Evolutionary conservation across 345 rosid species (phyloP).

Genomic region (Eucalyptus cloeziana): DNA sequence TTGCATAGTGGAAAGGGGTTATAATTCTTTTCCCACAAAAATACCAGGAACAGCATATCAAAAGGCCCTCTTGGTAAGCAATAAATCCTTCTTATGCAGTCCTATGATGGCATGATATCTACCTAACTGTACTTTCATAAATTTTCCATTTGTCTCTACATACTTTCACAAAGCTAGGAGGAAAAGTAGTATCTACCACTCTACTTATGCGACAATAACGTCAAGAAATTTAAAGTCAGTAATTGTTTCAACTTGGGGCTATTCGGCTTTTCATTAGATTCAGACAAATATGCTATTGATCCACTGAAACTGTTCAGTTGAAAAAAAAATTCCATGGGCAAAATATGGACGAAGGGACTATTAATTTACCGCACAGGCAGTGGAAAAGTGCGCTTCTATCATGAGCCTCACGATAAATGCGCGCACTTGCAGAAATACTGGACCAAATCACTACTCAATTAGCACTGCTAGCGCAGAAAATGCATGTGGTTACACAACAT

Average conservation of each 20-base stretch:
- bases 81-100: neutral
- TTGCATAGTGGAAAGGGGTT: conserved; percentile 61
- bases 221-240: neutral
- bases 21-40: conserved; percentile 67
- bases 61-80: conserved; percentile 54
- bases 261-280: neutral
- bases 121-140: neutral
- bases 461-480: neutral
- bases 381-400: neutral
- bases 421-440: neutral
- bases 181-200: neutral
- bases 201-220: neutral
- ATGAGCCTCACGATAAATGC: neutral
- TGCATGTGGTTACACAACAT: neutral
- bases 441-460: neutral
- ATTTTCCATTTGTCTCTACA: neutral
- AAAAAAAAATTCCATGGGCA: neutral
- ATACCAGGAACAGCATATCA: conserved; percentile 64
- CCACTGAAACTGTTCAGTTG: neutral
- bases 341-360: neutral
- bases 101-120: neutral
- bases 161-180: neutral
- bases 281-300: neutral
- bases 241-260: neutral
- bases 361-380: neutral